Percentiles rank a stretch among this genome's conserved stretches.
Conservation (phyloP, 345 rosid genomes). For the Anacardium occidentale region DNA sequence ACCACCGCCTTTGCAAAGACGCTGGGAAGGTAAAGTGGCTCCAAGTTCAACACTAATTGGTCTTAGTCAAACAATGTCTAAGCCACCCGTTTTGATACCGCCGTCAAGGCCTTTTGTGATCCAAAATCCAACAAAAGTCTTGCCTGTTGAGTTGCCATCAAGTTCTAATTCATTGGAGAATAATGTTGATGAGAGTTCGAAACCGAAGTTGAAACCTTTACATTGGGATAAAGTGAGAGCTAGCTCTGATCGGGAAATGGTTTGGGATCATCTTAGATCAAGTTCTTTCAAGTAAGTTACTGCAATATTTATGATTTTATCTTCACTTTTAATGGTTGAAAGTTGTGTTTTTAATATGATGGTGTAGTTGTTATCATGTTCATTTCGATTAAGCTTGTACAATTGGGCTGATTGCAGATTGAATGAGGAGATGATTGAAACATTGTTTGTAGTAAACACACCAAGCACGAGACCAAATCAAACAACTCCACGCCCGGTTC, state of each 20-base stretch:
- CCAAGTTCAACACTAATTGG: slow-evolving; percentile 28
- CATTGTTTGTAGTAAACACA: slow-evolving; percentile 65
- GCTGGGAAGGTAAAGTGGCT: slow-evolving; percentile 35
- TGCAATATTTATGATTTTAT: background rate
- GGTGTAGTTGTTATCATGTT: background rate
- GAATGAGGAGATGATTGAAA: slow-evolving; percentile 88
- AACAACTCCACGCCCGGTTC: slow-evolving; percentile 51
- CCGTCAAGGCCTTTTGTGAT: slow-evolving; percentile 68
- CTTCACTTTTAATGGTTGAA: background rate
- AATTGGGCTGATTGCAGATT: slow-evolving; percentile 51
- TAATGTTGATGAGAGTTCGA: slow-evolving; percentile 46
- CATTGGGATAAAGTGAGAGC: slow-evolving; percentile 99
- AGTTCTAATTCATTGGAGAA: slow-evolving; percentile 31
- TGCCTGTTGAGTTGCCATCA: slow-evolving; percentile 47
- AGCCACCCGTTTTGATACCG: slow-evolving; percentile 58
- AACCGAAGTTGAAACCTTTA: slow-evolving; percentile 76
- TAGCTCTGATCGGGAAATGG: slow-evolving; percentile 97
- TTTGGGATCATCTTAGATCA: slow-evolving; percentile 79
- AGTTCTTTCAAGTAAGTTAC: slow-evolving; percentile 74
- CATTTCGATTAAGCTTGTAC: slow-evolving; percentile 6
- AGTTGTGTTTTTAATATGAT: background rate
- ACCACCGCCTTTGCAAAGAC: slow-evolving; percentile 26
- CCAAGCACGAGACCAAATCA: slow-evolving; percentile 55
- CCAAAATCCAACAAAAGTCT: slow-evolving; percentile 34
- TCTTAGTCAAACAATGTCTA: slow-evolving; percentile 40